phyloP scores from a whole-genome alignment of 1,284 basidiomycete genomes.

The Cutaneotrichosporon cutaneum region DNA sequence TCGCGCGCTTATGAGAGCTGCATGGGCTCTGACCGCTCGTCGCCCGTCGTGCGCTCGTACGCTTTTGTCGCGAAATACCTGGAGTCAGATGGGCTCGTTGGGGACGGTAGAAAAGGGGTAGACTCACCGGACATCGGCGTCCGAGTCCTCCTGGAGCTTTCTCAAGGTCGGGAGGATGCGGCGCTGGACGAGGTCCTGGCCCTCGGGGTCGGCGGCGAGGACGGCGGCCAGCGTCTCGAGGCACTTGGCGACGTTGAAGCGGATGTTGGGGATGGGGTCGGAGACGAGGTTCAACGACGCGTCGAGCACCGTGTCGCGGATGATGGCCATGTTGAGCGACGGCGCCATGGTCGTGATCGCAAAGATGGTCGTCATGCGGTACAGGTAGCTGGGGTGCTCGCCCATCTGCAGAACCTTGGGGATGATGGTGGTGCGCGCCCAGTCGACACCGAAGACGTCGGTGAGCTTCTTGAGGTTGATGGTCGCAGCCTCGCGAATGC shows the following conservation, averaged over 20 bases:
- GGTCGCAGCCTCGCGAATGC: conserved; percentile 95
- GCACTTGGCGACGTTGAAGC: conserved; percentile 97
- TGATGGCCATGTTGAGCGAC: conserved; percentile 81
- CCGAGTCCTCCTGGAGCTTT: conserved; percentile 82
- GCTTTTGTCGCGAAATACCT: conserved; percentile 53
- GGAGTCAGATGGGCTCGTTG: background rate
- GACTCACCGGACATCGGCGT: conserved; percentile 85
- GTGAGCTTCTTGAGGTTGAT: conserved; percentile 96
- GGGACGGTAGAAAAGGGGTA: no score
- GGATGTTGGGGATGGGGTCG: conserved; percentile 97
- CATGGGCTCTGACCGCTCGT: conserved; percentile 43
- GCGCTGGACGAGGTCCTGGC: conserved; percentile 68
- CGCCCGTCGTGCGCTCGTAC: conserved; percentile 49
- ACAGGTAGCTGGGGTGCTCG: conserved; percentile 93
- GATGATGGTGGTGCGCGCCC: conserved; percentile 91
- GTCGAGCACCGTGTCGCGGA: conserved; percentile 80
- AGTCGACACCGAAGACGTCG: conserved; percentile 98
- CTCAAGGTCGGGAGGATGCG: conserved; percentile 80
- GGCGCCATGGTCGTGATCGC: conserved; percentile 98
- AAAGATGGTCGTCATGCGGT: conserved; percentile 98
- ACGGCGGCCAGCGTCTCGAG: conserved; percentile 79
- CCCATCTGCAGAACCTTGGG: conserved; percentile 99
- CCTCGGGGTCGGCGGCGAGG: conserved; percentile 66
- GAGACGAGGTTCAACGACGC: conserved; percentile 79
- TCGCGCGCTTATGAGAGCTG: conserved; percentile 21